Base-by-base conservation (phyloP, 495 filamentous ascomycete genomes). In the Trichocladium uniseriatum region DNA sequence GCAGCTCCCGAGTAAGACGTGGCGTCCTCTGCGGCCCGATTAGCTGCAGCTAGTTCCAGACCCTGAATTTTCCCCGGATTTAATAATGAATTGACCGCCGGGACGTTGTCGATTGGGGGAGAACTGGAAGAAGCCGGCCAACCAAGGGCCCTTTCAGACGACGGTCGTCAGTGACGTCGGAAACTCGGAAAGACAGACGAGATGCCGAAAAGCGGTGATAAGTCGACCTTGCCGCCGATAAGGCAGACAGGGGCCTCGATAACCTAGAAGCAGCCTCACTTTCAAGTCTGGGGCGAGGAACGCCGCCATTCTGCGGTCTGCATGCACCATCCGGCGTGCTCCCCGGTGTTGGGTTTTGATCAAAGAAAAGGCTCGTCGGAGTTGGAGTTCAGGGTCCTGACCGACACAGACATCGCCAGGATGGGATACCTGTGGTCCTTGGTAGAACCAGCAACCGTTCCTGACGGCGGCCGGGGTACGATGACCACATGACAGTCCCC, bases 401-500 rank as follows among this genome's bases (percentile, higher is more conserved):
- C 31, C 31, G 13, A 32, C 31, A 32, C 31, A n/a, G 31, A 32
- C 31, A 32, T 32, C n/a, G n/a, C n/a, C n/a, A n/a, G n/a, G n/a
- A n/a, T n/a, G n/a, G n/a, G n/a, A n/a, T n/a, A n/a, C n/a, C n/a
- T n/a, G n/a, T n/a, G n/a, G n/a, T n/a, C n/a, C n/a, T 43, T 21
- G 40, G 40, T 20, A 43, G 6, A 43, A 22, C 18, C 28, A 36
- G 52, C 29, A 44, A 34, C 28, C 20, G 52, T 54, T 54, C 52
- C 52, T 54, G 45, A 42, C 18, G 44, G 44, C 45, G 43, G 49
- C 43, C 39, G 15, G 32, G 45, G 16, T 24, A 24, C 10, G 16
- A 22, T 34, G 51, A 29, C 47, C 52, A 54, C 52, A 41, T 54
- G 52, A 54, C 52, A 13, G 32, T 43, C 35, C 29, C 52, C 46